Base-by-base conservation (phyloP, 306 rosid genomes). In the Cicer yamashitae region DNA sequence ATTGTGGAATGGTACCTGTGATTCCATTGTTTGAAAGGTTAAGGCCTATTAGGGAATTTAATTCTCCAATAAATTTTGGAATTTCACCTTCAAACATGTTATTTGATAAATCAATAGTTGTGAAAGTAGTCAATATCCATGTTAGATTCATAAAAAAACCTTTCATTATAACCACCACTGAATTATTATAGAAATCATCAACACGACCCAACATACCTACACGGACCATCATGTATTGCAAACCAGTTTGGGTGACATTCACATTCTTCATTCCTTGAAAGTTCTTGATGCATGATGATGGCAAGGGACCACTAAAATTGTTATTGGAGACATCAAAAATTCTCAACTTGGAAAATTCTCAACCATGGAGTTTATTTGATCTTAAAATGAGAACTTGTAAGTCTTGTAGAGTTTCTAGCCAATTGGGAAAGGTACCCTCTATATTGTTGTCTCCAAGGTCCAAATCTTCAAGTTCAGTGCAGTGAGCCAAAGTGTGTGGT, bases 31-130 rank as follows among this genome's bases (percentile, higher is more conserved):
- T 17, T n/a, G 73, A 68, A 57, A 84, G 47, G 14, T 77, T 82
- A 46, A 84, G 78, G 0, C 82, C 81, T 65, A 10, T 58, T 8
- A 86, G 67, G 10, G 69, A 75, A 6, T 3, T 4, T 8, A 86
- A 59, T 46, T 22, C 58, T 37, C 78, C 86, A 54, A 87, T 48
- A 15, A 9, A 4, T 6, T 17, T 0, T 15, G 81, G 87, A 7
- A 86, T 83, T 54, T 71, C 54, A 13, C 89, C 87, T 7, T 25
- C 61, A n/a, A 86, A 86, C 7, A 18, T 46, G 66, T 86, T 86
- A 17, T 60, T 83, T 9, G 90, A 84, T 0, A 83, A 25, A 61
- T 83, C 87, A 13, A 80, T 77, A 1, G 22, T 37, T 46, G 74
- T 81, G 30, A 78, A 75, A 7, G 62, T 61, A 6, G 18, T 13